Percentiles rank a stretch among this genome's conserved stretches.
Evolutionary conservation across 768 basidiomycete species (phyloP).

Genomic region (Roridomyces roridus): DNA sequence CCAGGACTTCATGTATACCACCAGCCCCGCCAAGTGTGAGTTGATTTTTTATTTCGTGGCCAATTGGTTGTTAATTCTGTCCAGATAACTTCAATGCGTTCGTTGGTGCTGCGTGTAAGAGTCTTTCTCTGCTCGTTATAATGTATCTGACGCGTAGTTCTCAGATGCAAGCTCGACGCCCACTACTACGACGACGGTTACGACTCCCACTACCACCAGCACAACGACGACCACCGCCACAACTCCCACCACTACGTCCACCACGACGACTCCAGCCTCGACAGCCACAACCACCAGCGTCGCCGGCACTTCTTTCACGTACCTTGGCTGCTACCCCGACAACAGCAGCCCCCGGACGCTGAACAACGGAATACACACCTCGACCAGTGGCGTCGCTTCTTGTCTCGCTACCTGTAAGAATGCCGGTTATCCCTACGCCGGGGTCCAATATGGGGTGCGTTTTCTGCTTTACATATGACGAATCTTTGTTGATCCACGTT

Average conservation of each 20-base stretch:
- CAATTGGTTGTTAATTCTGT: too few relatives aligned
- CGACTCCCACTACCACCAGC: neutral
- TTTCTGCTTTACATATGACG: neutral
- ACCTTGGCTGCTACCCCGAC: constrained; percentile 36
- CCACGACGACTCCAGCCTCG: neutral
- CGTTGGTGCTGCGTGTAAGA: constrained; percentile 51
- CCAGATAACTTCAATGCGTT: constrained; percentile 71
- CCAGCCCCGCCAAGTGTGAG: constrained; percentile 45
- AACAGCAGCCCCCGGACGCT: constrained; percentile 6
- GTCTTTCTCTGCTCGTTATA: constrained; percentile 22
- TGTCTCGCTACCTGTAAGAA: neutral
- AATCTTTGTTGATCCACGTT: too few relatives aligned
- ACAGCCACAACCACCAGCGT: neutral
- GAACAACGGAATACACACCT: neutral
- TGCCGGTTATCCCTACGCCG: constrained; percentile 5
- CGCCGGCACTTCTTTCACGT: constrained; percentile 12
- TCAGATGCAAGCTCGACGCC: too few relatives aligned
- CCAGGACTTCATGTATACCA: constrained; percentile 46
- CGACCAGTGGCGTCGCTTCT: neutral
- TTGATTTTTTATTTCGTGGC: too few relatives aligned
- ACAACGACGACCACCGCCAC: constrained; percentile 25
- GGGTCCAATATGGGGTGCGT: constrained; percentile 12
- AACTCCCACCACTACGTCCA: constrained; percentile 3
- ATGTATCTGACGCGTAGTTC: too few relatives aligned
- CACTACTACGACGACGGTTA: too few relatives aligned